Percentiles rank a stretch among this genome's conserved stretches.
phyloP scores from a whole-genome alignment of 1,284 basidiomycete genomes.

The Athelia psychrophila region DNA sequence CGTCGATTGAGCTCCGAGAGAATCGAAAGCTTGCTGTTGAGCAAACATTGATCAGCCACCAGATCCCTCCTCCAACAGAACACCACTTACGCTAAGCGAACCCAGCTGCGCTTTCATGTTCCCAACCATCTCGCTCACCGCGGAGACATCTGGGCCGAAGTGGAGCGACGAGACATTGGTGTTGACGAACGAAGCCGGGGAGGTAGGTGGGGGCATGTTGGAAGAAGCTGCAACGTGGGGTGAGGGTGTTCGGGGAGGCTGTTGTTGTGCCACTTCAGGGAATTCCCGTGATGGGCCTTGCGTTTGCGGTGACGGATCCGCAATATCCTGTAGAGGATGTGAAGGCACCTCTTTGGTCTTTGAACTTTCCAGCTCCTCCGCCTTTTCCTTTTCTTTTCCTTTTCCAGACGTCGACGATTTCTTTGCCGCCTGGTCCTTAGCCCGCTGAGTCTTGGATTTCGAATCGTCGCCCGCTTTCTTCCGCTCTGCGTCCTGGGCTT shows the following conservation, averaged over 20 bases:
- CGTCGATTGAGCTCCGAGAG: conserved; percentile 30
- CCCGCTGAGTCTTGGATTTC: too few relatives aligned
- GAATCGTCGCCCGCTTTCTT: too few relatives aligned
- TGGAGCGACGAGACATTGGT: neutral
- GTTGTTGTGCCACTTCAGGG: neutral
- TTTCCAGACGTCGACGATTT: too few relatives aligned
- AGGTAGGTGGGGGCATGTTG: neutral
- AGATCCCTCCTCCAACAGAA: neutral
- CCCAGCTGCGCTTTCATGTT: conserved; percentile 24
- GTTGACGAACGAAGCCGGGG: neutral
- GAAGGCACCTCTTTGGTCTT: too few relatives aligned
- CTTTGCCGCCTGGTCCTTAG: too few relatives aligned
- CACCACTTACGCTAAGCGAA: conserved; percentile 17
- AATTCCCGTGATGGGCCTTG: too few relatives aligned
- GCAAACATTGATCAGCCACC: neutral
- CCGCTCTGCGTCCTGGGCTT: too few relatives aligned
- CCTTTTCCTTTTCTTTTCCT: too few relatives aligned
- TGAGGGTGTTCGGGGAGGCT: neutral
- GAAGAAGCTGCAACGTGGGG: neutral
- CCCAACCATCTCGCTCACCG: conserved; percentile 19
- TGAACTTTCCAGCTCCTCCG: too few relatives aligned
- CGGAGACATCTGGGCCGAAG: conserved; percentile 17
- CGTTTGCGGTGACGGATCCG: too few relatives aligned
- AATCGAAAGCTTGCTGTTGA: conserved; percentile 28
- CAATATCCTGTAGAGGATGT: too few relatives aligned